Base-by-base conservation (phyloP, 768 basidiomycete species). In the Termitomyces eurrhizus region DNA sequence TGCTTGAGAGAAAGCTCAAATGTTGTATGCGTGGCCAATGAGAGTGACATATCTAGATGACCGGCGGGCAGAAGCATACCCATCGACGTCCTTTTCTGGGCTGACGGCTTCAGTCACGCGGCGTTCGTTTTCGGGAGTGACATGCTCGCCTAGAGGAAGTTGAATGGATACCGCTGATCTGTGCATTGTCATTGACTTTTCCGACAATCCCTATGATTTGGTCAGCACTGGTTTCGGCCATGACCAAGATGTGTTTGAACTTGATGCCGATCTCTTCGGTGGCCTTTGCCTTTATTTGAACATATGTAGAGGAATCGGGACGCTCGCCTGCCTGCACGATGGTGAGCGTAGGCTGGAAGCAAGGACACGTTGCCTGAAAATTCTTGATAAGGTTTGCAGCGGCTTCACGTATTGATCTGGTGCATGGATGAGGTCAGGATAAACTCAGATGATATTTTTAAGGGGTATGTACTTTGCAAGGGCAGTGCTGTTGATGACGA, bases 231-330 rank as follows among this genome's bases (percentile, higher is more conserved):
- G 85, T 79, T 51, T 85, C 84, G 46, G 80, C 84, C n/a, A 88
- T 80, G 18, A 94, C 72, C 54, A 78, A 77, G 70, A 98, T 77
- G 71, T 98, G 93, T 56, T 87, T 85, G 73, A 91, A 89, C 61
- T 81, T 84, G 76, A 98, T 92, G 61, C 97, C 95, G 65, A 92
- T 89, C 76, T 98, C 93, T 67, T 93, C 86, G 12, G 95, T 91
- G 12, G 97, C 97, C 74, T 95, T 98, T 46, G 85, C 80, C 77
- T 99, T 99, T 96, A 98, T 98, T 69, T 93, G 93, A 65, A 99
- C 88, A 75, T 99, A 99, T 44, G 89, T 88, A 21, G 81, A 78
- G 6, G 95, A 98, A 73, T 98, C 96, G 24, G 93, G 87, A 60
- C 93, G 89, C 35, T 88, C 85, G 57, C 97, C 97, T 54, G 93